Base-by-base conservation (phyloP, 2,329 filamentous ascomycete genomes). In the Talaromyces sp. region DNA sequence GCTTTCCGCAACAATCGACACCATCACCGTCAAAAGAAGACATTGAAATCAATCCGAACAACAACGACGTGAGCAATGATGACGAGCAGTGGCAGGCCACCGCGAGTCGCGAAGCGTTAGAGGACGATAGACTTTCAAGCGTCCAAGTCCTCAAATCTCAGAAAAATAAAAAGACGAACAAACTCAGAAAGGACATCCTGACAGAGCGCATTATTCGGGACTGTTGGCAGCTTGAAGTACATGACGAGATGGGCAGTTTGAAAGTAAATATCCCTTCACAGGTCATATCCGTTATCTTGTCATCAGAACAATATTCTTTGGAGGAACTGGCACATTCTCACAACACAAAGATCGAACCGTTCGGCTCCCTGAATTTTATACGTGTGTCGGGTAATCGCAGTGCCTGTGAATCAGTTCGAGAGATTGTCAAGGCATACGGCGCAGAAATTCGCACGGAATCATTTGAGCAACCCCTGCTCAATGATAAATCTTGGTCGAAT, bases 121-220 rank as follows among this genome's bases (percentile, higher is more conserved):
- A 53, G 36, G 34, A 34, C 11, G 8, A 10, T 22, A 15, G 13
- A 13, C 5, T 34, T 19, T 27, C 19, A 17, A 54, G 15, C 72
- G 58, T 65, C 68, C 17, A 64, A 63, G n/a, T 31, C 19, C 71
- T 10, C 69, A 70, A 38, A 64, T 27, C 65, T 74, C 34, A 73
- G 43, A 62, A 43, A 53, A 22, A 22, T 5, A 29, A 17, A 8
- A 58, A 59, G 19, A 36, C 10, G 19, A 27, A 53, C 8, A 29
- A n/a, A 17, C 19, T 69, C 31, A 72, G 72, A 2, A 80, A 80
- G 58, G 45, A 70, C n/a, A 58, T 72, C 8, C 61, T 77, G 25
- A 72, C 72, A 17, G 77, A 80, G 65, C 72, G 62, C 38, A 75
- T 80, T 38, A 70, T 79, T 56, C 75, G 78, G 45, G 73, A 78